phyloP scores from a whole-genome alignment of 106 monocot genomes.

The Amphibolis antarctica region DNA sequence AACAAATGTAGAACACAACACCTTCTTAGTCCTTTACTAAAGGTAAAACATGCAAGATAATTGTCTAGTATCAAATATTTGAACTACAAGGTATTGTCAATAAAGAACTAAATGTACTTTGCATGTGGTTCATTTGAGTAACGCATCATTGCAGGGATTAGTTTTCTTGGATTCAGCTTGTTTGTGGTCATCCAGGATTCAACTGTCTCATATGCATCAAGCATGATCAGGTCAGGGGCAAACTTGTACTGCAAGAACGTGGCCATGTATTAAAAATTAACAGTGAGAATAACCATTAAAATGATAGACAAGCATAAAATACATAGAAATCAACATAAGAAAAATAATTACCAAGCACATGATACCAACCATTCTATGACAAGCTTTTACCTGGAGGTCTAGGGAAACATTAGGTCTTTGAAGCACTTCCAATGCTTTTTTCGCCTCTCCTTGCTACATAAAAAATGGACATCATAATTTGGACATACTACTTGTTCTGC shows the following conservation, averaged over 20 bases:
- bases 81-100: background rate
- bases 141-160: constrained; percentile 99
- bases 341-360: too few species aligned
- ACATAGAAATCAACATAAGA: too few species aligned
- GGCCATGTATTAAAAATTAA: background rate
- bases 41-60: too few species aligned
- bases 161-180: constrained; percentile 86
- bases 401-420: constrained; percentile 73
- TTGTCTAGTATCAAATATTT: too few species aligned
- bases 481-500: background rate
- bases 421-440: constrained; percentile 85
- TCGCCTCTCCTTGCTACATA: constrained; percentile 87
- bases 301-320: background rate
- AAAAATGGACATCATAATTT: background rate
- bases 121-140: constrained; percentile 98
- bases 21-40: too few species aligned
- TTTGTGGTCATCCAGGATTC: constrained; percentile 89
- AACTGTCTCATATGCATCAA: constrained; percentile 99
- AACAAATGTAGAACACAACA: background rate
- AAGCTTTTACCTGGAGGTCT: constrained; percentile 67
- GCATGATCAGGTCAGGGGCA: constrained; percentile 87
- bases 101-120: constrained; percentile 39
- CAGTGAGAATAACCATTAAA: background rate
- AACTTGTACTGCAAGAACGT: constrained; percentile 86
- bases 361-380: background rate